phyloP scores from a whole-genome alignment of 2,329 filamentous ascomycete species.

The Rhytidhysteron rufulum region DNA sequence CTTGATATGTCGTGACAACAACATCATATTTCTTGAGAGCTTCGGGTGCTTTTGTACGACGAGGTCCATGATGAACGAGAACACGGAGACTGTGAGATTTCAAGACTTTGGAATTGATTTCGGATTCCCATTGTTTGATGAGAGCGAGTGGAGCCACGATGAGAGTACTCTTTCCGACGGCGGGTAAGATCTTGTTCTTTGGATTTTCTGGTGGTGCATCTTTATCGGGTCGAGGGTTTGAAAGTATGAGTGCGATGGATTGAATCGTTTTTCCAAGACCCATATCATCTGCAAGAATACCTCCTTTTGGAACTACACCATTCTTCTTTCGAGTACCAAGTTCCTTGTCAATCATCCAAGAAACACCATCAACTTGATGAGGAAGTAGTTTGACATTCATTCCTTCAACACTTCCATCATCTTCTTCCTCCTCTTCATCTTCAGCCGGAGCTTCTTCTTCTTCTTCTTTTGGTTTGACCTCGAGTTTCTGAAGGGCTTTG shows the following conservation, averaged over 20 bases:
- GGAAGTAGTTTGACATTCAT: conserved; percentile 84
- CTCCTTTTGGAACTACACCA: conserved; percentile 76
- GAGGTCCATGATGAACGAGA: conserved; percentile 85
- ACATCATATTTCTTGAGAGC: conserved; percentile 85
- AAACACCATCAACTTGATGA: conserved; percentile 89
- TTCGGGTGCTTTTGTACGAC: conserved; percentile 72
- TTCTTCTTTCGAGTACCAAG: conserved; percentile 79
- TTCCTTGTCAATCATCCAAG: conserved; percentile 94
- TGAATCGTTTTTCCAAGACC: conserved; percentile 95
- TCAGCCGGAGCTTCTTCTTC: conserved; percentile 46
- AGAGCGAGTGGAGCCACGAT: conserved; percentile 90
- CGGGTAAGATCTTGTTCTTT: conserved; percentile 65
- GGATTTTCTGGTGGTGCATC: conserved; percentile 44
- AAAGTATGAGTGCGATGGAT: conserved; percentile 82
- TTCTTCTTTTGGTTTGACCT: conserved; percentile 44
- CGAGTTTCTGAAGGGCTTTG: conserved; percentile 42
- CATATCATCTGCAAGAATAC: conserved; percentile 96
- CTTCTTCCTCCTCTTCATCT: conserved; percentile 45
- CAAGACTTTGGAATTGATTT: conserved; percentile 79
- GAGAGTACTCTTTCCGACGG: conserved; percentile 73
- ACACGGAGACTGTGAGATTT: conserved; percentile 70
- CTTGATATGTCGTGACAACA: conserved; percentile 95
- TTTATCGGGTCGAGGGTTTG: conserved; percentile 65
- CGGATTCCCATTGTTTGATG: conserved; percentile 95
- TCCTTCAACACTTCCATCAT: conserved; percentile 68